A percentile compares a stretch with the other conserved stretches of the same genome.
Conservation (phyloP, 805 yeast genomes). For the Cyberlindnera maclurae region DNA sequence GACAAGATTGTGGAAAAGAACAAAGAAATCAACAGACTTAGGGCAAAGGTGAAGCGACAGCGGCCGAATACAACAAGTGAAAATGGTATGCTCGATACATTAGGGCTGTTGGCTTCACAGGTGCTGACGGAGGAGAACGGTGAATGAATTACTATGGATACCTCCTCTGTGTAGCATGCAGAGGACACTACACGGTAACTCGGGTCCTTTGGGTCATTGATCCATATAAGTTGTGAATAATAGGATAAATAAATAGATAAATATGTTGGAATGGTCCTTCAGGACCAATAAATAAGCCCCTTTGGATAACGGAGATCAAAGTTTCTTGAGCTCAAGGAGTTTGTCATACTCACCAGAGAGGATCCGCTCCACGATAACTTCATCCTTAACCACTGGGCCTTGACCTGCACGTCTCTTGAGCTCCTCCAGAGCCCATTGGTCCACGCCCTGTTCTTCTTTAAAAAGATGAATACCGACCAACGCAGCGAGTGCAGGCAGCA, state of each 20-base stretch:
- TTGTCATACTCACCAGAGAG: slow-evolving; percentile 80
- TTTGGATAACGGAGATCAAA: not conserved
- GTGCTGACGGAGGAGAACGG: slow-evolving; percentile 34
- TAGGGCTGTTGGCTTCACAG: slow-evolving; percentile 50
- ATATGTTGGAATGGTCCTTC: slow-evolving; percentile 2
- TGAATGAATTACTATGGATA: not conserved
- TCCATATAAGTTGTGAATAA: slow-evolving; percentile 1
- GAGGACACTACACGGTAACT: no score
- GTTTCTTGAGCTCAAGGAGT: slow-evolving; percentile 46
- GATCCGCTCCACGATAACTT: slow-evolving; percentile 71
- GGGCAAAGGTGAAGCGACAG: slow-evolving; percentile 9
- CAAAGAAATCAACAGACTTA: slow-evolving; percentile 35
- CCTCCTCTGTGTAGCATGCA: no score
- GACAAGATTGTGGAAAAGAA: slow-evolving; percentile 36
- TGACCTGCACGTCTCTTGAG: slow-evolving; percentile 70
- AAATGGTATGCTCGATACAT: slow-evolving; percentile 35
- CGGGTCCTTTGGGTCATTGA: no score
- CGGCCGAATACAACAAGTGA: not conserved
- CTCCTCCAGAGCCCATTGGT: slow-evolving; percentile 82
- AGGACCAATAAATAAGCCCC: slow-evolving; percentile 1
- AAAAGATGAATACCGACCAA: slow-evolving; percentile 45
- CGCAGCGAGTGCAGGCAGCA: slow-evolving; percentile 61
- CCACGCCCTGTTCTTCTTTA: slow-evolving; percentile 42
- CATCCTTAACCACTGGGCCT: slow-evolving; percentile 61
- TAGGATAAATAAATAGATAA: slow-evolving; percentile 11